Percentiles rank a stretch among this genome's conserved stretches.
These are phyloP conservation scores for Pterocarpus macrocarpus DNA, from an alignment of 306 rosid species.

Conservation along the genomic window DNA sequence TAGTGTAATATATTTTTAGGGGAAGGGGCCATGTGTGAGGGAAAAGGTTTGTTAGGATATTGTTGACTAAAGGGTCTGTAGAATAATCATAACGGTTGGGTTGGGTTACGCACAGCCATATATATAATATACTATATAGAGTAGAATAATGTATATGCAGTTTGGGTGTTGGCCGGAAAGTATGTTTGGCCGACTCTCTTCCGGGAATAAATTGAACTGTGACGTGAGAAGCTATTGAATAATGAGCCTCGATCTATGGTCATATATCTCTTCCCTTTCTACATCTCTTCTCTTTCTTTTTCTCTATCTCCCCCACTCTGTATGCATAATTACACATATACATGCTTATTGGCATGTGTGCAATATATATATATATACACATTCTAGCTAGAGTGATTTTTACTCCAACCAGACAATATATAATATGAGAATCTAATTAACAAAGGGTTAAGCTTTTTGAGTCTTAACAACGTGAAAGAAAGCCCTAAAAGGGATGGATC, in stretches of 20 bases:
- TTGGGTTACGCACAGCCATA: constrained; percentile 62
- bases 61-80: constrained; percentile 73
- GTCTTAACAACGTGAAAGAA: constrained; percentile 9
- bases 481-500: constrained; percentile 17
- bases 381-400: constrained; percentile 36
- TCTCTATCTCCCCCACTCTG: constrained; percentile 15
- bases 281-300: constrained; percentile 37
- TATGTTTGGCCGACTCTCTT: constrained; percentile 72
- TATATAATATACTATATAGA: constrained; percentile 36
- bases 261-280: constrained; percentile 7
- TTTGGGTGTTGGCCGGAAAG: constrained; percentile 73
- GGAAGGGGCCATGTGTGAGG: constrained; percentile 49
- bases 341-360: constrained; percentile 53
- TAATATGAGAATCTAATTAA: background rate
- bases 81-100: constrained; percentile 78
- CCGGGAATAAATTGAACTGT: constrained; percentile 64
- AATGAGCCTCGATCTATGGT: constrained; percentile 36
- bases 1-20: constrained; percentile 39
- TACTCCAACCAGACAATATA: constrained; percentile 39
- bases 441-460: constrained; percentile 21
- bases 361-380: background rate
- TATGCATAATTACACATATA: constrained; percentile 47
- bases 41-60: constrained; percentile 67
- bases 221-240: constrained; percentile 65
- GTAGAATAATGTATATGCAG: constrained; percentile 50